Evolutionary conservation across 148 eudicot species (phyloP), one percentile per base, ranked within the genome.

Genomic region (Silene conica): DNA sequence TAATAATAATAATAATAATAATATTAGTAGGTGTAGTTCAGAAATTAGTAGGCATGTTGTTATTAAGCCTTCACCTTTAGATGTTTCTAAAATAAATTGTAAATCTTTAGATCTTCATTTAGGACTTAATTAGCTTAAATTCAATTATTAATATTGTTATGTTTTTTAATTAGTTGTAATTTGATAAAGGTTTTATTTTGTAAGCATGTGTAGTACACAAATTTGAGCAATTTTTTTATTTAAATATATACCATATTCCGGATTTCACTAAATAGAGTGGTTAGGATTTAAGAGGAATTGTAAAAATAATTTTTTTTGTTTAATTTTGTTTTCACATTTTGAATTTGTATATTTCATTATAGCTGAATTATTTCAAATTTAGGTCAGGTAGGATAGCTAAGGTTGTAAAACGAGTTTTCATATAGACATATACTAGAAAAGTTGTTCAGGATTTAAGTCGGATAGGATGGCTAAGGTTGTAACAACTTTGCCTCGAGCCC

Each of bases 61-160:
- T 8, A 73, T 77, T 65, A 81, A 70, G 71, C 75, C 76, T 79
- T 68, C 78, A 10, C 22, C 67, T 8, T 64, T 79, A 26, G 26
- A 80, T 25, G 56, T 41, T 69, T 64, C 88, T 5, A 78, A 84
- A 52, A 76, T 82, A 77, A 76, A 55, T 23, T 76, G 82, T 75
- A 81, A 81, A 66, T 65, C 81, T 69, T 64, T 92, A 78, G 89
- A 92, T 87, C 90, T 89, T 78, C 87, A 89, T n/a, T 79, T 91
- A 74, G 92, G 92, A 26, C 73, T 89, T 75, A 48, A 48, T 48
- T 48, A 79, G 87, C 67, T 74, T 84, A 52, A 75, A 81, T 41
- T 67, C 71, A 2, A 48, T 46, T 46, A 46, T 48, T 48, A 14
- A 14, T 48, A 48, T 48, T 48, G 15, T 48, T 48, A 48, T 48